phyloP scores from a whole-genome alignment of 1,284 basidiomycete species.

The Xerocomus alliaceus region DNA sequence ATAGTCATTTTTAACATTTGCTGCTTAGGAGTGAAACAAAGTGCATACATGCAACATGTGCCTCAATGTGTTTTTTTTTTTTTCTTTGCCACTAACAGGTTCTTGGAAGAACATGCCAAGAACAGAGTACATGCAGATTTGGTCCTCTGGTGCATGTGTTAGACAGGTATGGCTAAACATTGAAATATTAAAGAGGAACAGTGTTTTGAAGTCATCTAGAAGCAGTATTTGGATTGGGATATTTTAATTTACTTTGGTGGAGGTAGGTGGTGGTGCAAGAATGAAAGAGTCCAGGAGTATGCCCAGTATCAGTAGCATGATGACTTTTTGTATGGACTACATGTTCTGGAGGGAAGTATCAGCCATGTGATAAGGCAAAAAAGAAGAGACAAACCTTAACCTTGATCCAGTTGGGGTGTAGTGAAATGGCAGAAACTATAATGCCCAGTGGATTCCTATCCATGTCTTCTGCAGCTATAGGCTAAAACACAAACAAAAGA shows the following conservation, averaged over 20 bases:
- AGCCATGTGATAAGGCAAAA: not conserved
- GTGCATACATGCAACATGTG: slow-evolving; percentile 60
- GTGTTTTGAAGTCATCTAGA: slow-evolving; percentile 44
- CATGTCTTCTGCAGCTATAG: no score
- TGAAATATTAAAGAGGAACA: slow-evolving; percentile 76
- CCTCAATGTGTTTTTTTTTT: slow-evolving; percentile 69
- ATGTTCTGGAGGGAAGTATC: slow-evolving; percentile 64
- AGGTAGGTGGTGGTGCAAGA: slow-evolving; percentile 68
- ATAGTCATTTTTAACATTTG: slow-evolving; percentile 92
- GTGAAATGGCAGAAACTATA: no score
- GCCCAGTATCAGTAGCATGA: slow-evolving; percentile 82
- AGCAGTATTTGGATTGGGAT: slow-evolving; percentile 71
- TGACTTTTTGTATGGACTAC: slow-evolving; percentile 74
- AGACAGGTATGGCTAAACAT: slow-evolving; percentile 92
- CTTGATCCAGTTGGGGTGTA: slow-evolving; percentile 81
- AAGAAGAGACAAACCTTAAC: slow-evolving; percentile 64
- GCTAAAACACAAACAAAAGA: no score
- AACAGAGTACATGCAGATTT: slow-evolving; percentile 83
- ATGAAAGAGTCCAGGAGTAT: slow-evolving; percentile 74
- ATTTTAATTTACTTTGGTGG: slow-evolving; percentile 69
- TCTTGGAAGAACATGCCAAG: slow-evolving; percentile 80
- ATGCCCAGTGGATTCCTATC: no score
- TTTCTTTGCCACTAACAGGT: slow-evolving; percentile 80
- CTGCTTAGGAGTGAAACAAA: slow-evolving; percentile 42
- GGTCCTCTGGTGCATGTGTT: slow-evolving; percentile 87